phyloP scores from a whole-genome alignment of 768 basidiomycete species.

The Leucocoprinus sp. region DNA sequence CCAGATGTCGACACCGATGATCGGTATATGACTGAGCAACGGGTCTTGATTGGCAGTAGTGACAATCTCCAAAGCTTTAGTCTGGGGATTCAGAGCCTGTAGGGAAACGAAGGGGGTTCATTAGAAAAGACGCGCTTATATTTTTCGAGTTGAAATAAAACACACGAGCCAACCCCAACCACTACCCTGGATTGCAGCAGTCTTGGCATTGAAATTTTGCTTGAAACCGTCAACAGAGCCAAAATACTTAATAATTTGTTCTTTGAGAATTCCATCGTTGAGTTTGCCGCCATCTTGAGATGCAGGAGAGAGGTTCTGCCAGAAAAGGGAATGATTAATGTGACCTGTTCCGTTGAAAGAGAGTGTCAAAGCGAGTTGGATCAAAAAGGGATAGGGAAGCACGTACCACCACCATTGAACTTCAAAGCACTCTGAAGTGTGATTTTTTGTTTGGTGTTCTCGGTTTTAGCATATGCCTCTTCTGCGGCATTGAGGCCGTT shows the following conservation, averaged over 20 bases:
- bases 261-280: slow-evolving; percentile 56
- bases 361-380: neutral
- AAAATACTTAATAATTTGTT: slow-evolving; percentile 52
- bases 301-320: slow-evolving; percentile 83
- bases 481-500: slow-evolving; percentile 90
- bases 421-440: slow-evolving; percentile 85
- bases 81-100: slow-evolving; percentile 65
- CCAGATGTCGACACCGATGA: slow-evolving; percentile 94
- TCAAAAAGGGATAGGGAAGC: neutral
- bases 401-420: slow-evolving; percentile 92
- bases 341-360: slow-evolving; percentile 45
- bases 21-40: slow-evolving; percentile 61
- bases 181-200: slow-evolving; percentile 83
- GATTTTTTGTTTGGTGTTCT: slow-evolving; percentile 72
- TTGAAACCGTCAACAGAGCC: slow-evolving; percentile 66
- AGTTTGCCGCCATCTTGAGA: slow-evolving; percentile 57
- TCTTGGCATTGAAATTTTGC: slow-evolving; percentile 78
- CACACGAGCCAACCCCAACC: slow-evolving; percentile 96
- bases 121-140: neutral
- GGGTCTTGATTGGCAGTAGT: slow-evolving; percentile 98
- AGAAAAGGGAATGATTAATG: slow-evolving; percentile 95
- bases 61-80: slow-evolving; percentile 70
- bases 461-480: slow-evolving; percentile 56
- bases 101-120: neutral
- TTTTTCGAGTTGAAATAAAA: slow-evolving; percentile 16